Base-by-base conservation (phyloP, 2,329 filamentous ascomycete genomes). In the Akanthomyces muscarius region DNA sequence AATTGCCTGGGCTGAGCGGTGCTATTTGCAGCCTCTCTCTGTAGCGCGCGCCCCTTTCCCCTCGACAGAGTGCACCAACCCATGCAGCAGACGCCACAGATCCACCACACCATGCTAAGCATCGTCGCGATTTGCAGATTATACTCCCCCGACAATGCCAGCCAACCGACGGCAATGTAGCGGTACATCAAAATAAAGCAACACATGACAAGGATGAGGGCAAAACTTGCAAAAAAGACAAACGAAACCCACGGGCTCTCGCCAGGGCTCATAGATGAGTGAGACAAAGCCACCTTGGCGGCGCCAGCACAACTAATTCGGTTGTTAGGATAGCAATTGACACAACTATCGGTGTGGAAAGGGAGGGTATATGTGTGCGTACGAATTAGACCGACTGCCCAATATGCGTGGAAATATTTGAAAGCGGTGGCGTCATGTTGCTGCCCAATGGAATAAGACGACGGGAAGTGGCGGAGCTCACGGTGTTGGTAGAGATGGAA, bases 71-170 rank as follows among this genome's bases (percentile, higher is more conserved):
- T 25, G 42, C 50, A 54, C 18, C 30, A 41, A 56, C 38, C 51
- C 53, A 63, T 63, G 61, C 36, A 28, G 4, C 44, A 58, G 45
- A 45, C 54, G 54, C 61, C 61, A 63, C 53, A 53, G 61, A 58
- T 63, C 61, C 61, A 58, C 61, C 61, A 58, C 61, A 63, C 61
- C 61, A 58, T 38, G 36, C 54, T 44, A 18, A 36, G 61, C 30
- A 58, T 52, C 61, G 54, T 53, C 47, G 36, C 51, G 60, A 62
- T 62, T 62, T 62, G 61, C 61, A 62, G 61, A 62, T 62, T 50
- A 51, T 41, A 30, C 45, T 51, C 36, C 25, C 21, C 50, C 59
- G 41, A 47, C 48, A 33, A 33, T 53, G 38, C 18, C 45, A 28
- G 33, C 56, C 57, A 28, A 30, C n/a, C 25, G 23, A n/a, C 33